Base-by-base conservation (phyloP, 2,329 filamentous ascomycete genomes). In the Microcyclospora pomicola region DNA sequence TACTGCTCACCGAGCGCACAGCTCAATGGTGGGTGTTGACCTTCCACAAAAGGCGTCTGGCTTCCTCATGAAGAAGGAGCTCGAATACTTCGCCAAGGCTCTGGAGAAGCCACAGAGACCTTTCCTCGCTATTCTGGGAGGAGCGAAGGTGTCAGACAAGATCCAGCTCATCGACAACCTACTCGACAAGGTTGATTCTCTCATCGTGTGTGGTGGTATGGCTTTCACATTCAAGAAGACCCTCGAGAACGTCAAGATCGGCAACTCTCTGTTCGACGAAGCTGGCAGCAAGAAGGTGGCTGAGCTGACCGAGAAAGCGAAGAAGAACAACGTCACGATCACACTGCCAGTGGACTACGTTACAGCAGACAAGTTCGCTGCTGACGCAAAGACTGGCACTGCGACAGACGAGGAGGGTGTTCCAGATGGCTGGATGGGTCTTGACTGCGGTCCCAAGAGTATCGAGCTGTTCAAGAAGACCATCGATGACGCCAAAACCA, bases 181-280 rank as follows among this genome's bases (percentile, higher is more conserved):
- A 50, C 80, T 98, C 51, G 83, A 86, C 66, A 96, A 98, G 76
- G 87, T 98, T 64, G 76, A 98, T 75, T 91, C 80, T 63, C 75
- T 98, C 50, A 82, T 98, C 66, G 81, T 98, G 67, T 94, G 88
- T 63, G 91, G 91, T 60, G 91, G 77, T 55, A 98, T 98, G 91
- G 87, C 91, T 46, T 98, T 96, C 71, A 98, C 91, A 54, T 98
- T 98, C 77, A 96, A 96, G 76, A 98, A 98, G 77, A 88, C 85
- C n/a, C 75, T 96, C 40, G 76, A 95, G 67, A 72, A 75, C 60
- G 79, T 96, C 57, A 74, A 79, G 64, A 98, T 98, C 50, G 91
- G 91, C 44, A 78, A 78, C 69, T 91, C 70, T 37, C 74, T 98
- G 55, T 98, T 93, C 61, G 91, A 98, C 55, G 84, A 95, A 71